These are phyloP conservation scores for Eucalyptus fibrosa DNA, from an alignment of 345 rosid species.

Conservation along the genomic window DNA sequence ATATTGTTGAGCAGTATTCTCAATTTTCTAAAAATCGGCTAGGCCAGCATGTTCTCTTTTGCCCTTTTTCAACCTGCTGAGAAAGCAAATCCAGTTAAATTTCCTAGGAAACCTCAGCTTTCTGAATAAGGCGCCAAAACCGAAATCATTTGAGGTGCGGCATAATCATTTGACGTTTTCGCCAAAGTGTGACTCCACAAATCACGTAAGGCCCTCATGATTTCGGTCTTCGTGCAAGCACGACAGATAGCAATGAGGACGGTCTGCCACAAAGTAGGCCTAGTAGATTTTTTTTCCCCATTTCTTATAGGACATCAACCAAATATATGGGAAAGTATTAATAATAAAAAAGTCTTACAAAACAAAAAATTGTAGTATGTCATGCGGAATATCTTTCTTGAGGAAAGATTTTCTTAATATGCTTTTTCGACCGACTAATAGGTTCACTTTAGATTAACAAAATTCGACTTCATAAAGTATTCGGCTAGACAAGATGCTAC, in stretches of 20 bases:
- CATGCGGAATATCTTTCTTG: background rate
- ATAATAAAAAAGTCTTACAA: background rate
- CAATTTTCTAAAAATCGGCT: background rate
- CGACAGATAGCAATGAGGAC: background rate
- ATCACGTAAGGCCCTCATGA: background rate
- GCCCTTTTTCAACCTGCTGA: background rate
- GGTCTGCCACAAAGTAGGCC: background rate
- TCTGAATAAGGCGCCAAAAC: background rate
- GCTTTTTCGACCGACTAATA: background rate
- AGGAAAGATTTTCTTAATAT: background rate
- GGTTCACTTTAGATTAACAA: background rate
- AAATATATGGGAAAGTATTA: background rate
- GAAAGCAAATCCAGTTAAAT: background rate
- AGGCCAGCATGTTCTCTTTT: background rate
- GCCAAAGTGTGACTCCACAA: background rate
- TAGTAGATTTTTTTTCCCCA: background rate
- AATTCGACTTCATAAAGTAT: background rate
- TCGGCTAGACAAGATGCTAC: background rate
- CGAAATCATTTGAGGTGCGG: background rate
- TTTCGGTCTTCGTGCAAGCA: background rate
- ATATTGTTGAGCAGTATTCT: background rate
- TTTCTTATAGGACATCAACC: background rate
- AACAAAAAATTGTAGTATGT: background rate
- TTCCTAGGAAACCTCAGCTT: background rate
- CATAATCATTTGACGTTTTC: background rate